Evolutionary conservation across 164 flowering plant genomes (phyloP), one percentile per base, ranked within the genome.

Genomic region (Hamamelis virginiana): DNA sequence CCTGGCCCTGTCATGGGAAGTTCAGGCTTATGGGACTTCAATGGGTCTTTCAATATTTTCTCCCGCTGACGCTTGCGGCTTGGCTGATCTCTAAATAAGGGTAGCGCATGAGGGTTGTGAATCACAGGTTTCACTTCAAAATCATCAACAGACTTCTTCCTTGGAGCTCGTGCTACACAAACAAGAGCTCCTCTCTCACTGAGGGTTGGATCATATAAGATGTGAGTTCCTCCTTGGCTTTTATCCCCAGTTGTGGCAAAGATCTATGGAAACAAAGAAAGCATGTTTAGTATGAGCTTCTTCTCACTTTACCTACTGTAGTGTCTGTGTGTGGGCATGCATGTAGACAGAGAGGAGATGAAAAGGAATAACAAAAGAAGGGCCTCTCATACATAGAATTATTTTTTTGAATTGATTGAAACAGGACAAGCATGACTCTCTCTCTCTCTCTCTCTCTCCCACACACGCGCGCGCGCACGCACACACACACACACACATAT

Each of bases 41-140:
- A 19, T 33, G 98, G 99, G 59, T 96, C 99, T 85, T 96, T 96
- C 82, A 96, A 67, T 64, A 80, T 83, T 69, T 96, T 96, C 78
- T 96, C 97, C 16, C 97, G 77, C 72, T 91, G 97, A 44, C 99
- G 89, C 80, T 96, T 93, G 41, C 98, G 92, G 71, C 99, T 93
- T 21, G 97, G 99, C 71, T 87, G 94, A 77, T 96, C 98, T 86
- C 98, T 90, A 70, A 93, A 93, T 66, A 93, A 70, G 45, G 99
- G 99, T 18, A 96, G 81, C 64, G 99, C 97, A 84, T 96, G 98
- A 60, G 99, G 99, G 74, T 96, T 96, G 82, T 96, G 99, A 70
- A 95, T 78, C 13, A 86, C 89, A 61, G 89, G 97, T 27, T 82
- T 77, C n/a, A 78, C 82, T 83, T 87, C 87, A 69, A 90, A 96